Percentiles rank a stretch among this genome's conserved stretches.
phyloP scores from a whole-genome alignment of 2,329 filamentous ascomycete species.

The Penicillium frequentans region DNA sequence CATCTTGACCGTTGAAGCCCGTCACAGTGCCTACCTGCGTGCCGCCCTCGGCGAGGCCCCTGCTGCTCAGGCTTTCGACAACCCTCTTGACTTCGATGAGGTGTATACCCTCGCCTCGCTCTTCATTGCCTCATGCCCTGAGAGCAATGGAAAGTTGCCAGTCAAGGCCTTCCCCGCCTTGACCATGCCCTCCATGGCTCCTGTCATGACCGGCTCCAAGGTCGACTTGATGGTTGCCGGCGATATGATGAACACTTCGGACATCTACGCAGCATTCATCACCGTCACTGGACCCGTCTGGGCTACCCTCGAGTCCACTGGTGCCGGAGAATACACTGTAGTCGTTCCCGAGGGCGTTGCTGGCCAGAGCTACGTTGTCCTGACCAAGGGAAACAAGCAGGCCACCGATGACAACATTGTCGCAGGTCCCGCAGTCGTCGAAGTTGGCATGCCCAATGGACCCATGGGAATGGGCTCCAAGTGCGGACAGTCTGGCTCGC shows the following conservation, averaged over 20 bases:
- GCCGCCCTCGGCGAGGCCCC: conserved; percentile 50
- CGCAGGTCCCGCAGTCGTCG: conserved; percentile 34
- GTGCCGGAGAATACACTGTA: conserved; percentile 18
- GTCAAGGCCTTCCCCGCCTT: conserved; percentile 62
- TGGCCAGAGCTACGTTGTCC: conserved; percentile 32
- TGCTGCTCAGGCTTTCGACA: conserved; percentile 61
- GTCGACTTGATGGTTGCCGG: conserved; percentile 25
- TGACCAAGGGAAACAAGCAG: conserved; percentile 24
- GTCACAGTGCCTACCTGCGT: conserved; percentile 64
- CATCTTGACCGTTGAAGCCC: conserved; percentile 64
- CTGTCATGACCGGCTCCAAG: conserved; percentile 17
- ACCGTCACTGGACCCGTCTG: conserved; percentile 11
- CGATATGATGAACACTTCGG: conserved; percentile 20
- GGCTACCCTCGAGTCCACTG: conserved; percentile 7
- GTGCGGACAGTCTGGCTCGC: too few relatives aligned
- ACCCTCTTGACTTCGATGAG: conserved; percentile 57
- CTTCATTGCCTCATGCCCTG: conserved; percentile 61
- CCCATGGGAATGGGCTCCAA: too few relatives aligned
- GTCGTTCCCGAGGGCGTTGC: conserved; percentile 23
- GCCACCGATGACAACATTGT: conserved; percentile 30
- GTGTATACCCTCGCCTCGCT: conserved; percentile 64
- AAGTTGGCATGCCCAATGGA: conserved; percentile 17
- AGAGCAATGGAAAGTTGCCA: conserved; percentile 55
- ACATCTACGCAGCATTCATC: conserved; percentile 20
- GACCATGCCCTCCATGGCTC: conserved; percentile 10